Base-by-base conservation (phyloP, 1,139 yeast species). In the Suhomyces bolitotheri region DNA sequence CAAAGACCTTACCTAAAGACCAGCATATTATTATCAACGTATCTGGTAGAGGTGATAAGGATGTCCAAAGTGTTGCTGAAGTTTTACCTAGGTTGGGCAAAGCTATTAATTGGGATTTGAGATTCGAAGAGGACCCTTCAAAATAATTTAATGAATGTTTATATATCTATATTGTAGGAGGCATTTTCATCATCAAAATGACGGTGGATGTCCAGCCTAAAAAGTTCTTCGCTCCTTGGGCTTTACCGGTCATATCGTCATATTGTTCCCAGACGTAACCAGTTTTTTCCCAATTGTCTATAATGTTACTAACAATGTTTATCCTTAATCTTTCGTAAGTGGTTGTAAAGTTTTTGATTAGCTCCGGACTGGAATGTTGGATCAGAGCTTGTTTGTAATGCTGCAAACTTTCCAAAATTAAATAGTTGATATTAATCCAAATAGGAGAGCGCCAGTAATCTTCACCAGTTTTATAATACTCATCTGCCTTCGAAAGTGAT, bases 41-140 rank as follows among this genome's bases (percentile, higher is more conserved):
- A 41, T 87, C 96, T 34, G 99, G 99, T 54, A 86, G 98, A 73
- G 99, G 99, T 66, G 99, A 94, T 62, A 92, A 92, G 71, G 99
- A 92, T 60, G 98, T 92, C 23, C 97, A 90, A 67, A 86, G 92
- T 58, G 97, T 92, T 39, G 98, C 98, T 27, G 97, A 92, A 62
- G 79, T 83, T 33, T 74, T 92, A 56, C 98, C 98, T 30, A 77
- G 64, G 44, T 72, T 89, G 41, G 99, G 99, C 29, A 94, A 92
- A 34, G 60, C 81, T 60, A 90, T 92, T 57, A 92, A 84, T 51
- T 92, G 98, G 98, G 97, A 92, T 60, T 74, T 92, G 58, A 79
- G 98, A 62, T 92, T 92, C 52, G 92, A 85, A 54, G 67, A 61
- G 29, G 75, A 70, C 47, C 76, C 76, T 33, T 51, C 71, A 17